Percentiles rank a stretch among this genome's conserved stretches.
Conservation (phyloP, 164 flowering plant genomes). For the Chimonanthus praecox region DNA sequence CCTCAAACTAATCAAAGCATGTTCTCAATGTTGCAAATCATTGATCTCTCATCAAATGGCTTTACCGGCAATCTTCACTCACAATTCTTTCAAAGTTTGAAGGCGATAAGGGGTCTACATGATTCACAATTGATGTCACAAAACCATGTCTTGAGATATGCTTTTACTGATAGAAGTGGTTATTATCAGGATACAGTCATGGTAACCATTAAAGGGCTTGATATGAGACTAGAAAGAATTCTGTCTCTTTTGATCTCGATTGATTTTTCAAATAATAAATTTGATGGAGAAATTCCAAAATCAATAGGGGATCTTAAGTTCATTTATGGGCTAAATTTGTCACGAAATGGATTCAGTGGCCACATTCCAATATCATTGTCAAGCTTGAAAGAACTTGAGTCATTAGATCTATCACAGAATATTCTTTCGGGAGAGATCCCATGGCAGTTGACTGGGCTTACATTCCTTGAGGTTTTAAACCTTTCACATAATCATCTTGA, state of each 20-base stretch:
- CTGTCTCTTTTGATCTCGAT: not conserved
- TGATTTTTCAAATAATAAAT: not conserved
- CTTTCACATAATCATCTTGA: no score
- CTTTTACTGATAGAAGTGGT: fast-evolving
- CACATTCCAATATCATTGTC: no score
- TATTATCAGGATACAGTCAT: not conserved
- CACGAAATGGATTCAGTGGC: no score
- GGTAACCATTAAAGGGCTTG: not conserved
- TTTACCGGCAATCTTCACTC: not conserved
- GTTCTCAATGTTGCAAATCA: not conserved
- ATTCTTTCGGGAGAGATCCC: no score
- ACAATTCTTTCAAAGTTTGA: not conserved
- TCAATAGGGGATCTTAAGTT: not conserved
- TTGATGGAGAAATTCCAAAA: not conserved
- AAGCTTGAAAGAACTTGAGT: no score
- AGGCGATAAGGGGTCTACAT: not conserved
- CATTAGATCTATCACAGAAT: no score
- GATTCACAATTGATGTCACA: not conserved
- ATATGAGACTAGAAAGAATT: not conserved
- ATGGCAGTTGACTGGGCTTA: no score
- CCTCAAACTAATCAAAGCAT: not conserved
- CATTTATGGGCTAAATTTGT: no score
- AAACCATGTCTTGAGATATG: not conserved
- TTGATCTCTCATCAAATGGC: not conserved
- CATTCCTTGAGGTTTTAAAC: no score